Conservation (phyloP, 177 flowering plant genomes). For the Vitis hybrid region DNA sequence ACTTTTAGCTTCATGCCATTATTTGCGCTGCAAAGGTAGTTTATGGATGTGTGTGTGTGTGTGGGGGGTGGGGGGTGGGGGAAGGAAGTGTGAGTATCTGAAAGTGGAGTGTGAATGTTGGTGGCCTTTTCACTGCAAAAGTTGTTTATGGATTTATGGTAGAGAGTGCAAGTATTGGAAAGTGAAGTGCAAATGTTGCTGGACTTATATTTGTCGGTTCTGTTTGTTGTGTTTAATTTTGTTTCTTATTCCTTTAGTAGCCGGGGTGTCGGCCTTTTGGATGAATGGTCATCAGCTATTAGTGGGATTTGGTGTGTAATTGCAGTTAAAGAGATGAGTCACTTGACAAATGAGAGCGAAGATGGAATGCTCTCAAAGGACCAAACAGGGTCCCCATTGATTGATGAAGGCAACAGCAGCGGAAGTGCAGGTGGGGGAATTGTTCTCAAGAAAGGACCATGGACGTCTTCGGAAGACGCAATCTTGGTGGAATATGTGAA, state of each 20-base stretch:
- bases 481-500: slow-evolving; percentile 80
- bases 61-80: too few species aligned
- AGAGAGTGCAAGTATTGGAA: slow-evolving; percentile 3
- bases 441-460: slow-evolving; percentile 80
- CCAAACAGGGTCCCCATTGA: slow-evolving; percentile 40
- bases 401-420: slow-evolving; percentile 43
- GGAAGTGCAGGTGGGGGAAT: slow-evolving; percentile 31
- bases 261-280: slow-evolving; percentile 13
- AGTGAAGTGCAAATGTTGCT: neutral
- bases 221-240: neutral
- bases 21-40: too few species aligned
- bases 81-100: too few species aligned
- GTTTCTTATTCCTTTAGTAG: neutral
- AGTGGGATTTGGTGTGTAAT: slow-evolving; percentile 12
- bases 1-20: too few species aligned
- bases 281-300: slow-evolving; percentile 16
- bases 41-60: too few species aligned
- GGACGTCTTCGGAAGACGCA: slow-evolving; percentile 91
- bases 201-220: neutral
- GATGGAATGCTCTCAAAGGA: slow-evolving; percentile 36
- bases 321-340: slow-evolving; percentile 37
- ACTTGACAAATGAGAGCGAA: slow-evolving; percentile 46
- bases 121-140: neutral
- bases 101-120: neutral
- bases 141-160: neutral